Evolutionary conservation across 169 alveolate species (phyloP).

Genomic region (Cryptosporidium viatorum): DNA sequence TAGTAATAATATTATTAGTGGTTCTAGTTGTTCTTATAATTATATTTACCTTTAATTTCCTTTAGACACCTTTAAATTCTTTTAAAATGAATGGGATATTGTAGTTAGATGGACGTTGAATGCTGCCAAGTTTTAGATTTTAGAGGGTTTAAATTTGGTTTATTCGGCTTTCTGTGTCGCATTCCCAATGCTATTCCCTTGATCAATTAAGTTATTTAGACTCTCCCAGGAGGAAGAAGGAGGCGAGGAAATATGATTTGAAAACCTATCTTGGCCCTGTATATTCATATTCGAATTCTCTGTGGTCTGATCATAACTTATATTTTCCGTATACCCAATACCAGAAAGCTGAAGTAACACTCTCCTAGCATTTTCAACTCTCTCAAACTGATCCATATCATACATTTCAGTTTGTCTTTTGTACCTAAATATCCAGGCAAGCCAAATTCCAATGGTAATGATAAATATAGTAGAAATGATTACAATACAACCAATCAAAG

Average conservation of each 20-base stretch:
- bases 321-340: not conserved
- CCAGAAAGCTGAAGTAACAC: conserved; percentile 54
- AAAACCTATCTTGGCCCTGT: not conserved
- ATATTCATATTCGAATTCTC: not conserved
- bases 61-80: not conserved
- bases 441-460: conserved; percentile 20
- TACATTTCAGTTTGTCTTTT: conserved; percentile 49
- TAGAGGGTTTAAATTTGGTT: too few relatives aligned
- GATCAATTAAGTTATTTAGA: not conserved
- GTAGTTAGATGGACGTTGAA: too few relatives aligned
- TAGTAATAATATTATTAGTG: too few relatives aligned
- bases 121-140: too few relatives aligned
- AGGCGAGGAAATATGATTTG: not conserved
- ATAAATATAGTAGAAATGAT: conserved; percentile 11
- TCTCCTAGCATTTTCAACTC: conserved; percentile 60
- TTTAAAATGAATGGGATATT: not conserved
- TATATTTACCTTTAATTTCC: conserved; percentile 1
- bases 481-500: conserved; percentile 32
- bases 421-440: conserved; percentile 52
- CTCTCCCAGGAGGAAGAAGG: conserved; percentile 45
- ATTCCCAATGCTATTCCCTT: not conserved
- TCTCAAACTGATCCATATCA: conserved; percentile 43
- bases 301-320: conserved; percentile 32
- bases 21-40: not conserved
- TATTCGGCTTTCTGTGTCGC: not conserved